Base-by-base conservation (phyloP, 495 filamentous ascomycete genomes). In the Sphaerosporella brunnea region DNA sequence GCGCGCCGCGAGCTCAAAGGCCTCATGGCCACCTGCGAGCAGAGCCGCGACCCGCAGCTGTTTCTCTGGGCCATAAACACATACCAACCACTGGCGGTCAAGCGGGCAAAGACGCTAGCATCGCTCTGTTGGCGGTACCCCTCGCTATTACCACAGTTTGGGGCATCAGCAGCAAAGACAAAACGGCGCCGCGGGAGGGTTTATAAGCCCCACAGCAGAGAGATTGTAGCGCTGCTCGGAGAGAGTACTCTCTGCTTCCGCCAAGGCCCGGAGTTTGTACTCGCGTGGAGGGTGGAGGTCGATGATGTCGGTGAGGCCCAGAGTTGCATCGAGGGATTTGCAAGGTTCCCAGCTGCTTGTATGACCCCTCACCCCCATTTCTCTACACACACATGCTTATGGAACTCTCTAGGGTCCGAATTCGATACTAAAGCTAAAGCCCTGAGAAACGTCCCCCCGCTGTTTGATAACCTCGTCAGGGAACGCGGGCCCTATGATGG, bases 281-380 rank as follows among this genome's bases (percentile, higher is more conserved):
- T 58, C 7, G 34, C 36, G 3, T 58, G 55, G 55, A 23, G 23
- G 1, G 53, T 58, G 2, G 16, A 5, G 4, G 11, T 58, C 1
- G 54, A 52, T 4, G 38, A 43, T 1, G 47, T 43, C 2, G 55
- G 55, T 10, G 55, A 58, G 41, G 46, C 54, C 1, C 49, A 53
- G 46, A 58, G 55, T 10, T 10, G 11, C 3, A 13, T 58, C 7
- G 32, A 21, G 5, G 55, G 54, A 5, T 54, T 58, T 23, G 55
- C 52, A 16, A 50, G 50, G 21, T 42, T 59, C 1, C 53, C 41
- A 20, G 26, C 47, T 15, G 13, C 58, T 9, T 51, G 63, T 65
- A 56, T 42, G 55, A 28, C n/a, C 21, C 23, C 37, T 50, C 21
- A 21, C 39, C 4, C 5, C 32, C 45, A n/a, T 0, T 19, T 36